Evolutionary conservation across 1,139 yeast species (phyloP).

Genomic region (Suhomyces kunorum): DNA sequence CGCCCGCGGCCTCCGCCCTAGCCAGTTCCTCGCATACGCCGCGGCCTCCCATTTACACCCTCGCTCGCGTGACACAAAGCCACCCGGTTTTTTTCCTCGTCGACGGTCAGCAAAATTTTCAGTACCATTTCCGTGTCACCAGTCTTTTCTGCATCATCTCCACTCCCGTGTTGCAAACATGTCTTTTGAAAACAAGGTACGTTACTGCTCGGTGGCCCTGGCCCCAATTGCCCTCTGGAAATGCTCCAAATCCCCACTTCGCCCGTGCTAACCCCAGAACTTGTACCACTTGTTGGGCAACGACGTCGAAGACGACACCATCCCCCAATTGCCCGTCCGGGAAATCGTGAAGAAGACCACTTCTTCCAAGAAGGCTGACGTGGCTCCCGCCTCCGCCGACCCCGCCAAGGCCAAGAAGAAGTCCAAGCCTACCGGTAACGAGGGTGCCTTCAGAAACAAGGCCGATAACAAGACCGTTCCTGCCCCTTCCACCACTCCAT

Average conservation of each 20-base stretch:
- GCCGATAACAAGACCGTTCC: constrained; percentile 69
- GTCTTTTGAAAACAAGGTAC: constrained; percentile 55
- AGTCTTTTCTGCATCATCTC: constrained; percentile 9
- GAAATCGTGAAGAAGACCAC: constrained; percentile 83
- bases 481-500: constrained; percentile 54
- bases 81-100: constrained; percentile 13
- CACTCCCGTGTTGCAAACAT: constrained; percentile 22
- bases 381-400: constrained; percentile 80
- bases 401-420: constrained; percentile 77
- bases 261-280: constrained; percentile 32
- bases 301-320: constrained; percentile 76
- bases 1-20: not conserved
- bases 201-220: constrained; percentile 20
- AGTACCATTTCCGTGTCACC: constrained; percentile 5
- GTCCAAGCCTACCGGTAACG: constrained; percentile 78
- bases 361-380: constrained; percentile 86
- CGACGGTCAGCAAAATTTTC: constrained; percentile 25
- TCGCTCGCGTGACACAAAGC: constrained; percentile 12
- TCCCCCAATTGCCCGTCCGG: constrained; percentile 57
- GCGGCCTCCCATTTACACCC: constrained; percentile 9
- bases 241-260: not conserved
- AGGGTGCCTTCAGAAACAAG: constrained; percentile 82
- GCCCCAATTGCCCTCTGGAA: not conserved
- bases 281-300: constrained; percentile 58
- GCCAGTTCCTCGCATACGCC: constrained; percentile 1